Evolutionary conservation across 2,329 filamentous ascomycete species (phyloP), one percentile per base, ranked within the genome.

Genomic region (Penicillium sp.): DNA sequence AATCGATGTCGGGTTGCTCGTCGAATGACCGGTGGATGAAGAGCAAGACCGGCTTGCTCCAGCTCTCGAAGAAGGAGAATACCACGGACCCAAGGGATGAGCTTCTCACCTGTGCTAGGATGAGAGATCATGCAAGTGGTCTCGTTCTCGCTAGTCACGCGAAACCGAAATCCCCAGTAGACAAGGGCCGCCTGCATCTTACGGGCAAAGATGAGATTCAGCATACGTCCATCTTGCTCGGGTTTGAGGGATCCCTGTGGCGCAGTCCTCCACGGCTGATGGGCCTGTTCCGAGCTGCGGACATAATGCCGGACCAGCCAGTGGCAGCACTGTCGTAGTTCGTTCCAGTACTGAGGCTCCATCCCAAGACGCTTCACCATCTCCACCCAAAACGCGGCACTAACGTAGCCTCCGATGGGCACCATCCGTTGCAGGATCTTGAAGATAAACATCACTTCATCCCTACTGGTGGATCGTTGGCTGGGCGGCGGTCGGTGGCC

Each of bases 351-450:
- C 6, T 71, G 18, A 22, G 18, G 64, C 6, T 64, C 56, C 74
- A 78, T 80, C 3, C 79, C 80, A 30, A 76, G 69, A 17, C 78
- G 71, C 30, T 74, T 74, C 28, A 83, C 52, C 7, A 80, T 64
- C 52, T 82, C 77, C 31, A 63, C 59, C 80, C 79, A 84, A 11
- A 65, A 52, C 16, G 46, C 58, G 2, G 66, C 59, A 14, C 62
- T 62, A 15, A 75, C 61, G 38, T 60, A 47, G 37, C 61, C 60
- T 12, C 68, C 70, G 26, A 58, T 62, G 42, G 68, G 59, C 34
- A 76, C 64, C 28, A 75, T 62, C 31, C 62, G 60, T 37, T 73
- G 67, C 20, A 73, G 62, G 13, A 74, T 56, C 18, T 69, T 70
- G 3, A 71, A 62, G 31, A 75, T 60, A 51, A 75, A 59, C 16